Percentiles rank a stretch among this genome's conserved stretches.
phyloP scores from a whole-genome alignment of 1,284 basidiomycete genomes.

The Lignosus rhinocerotis region DNA sequence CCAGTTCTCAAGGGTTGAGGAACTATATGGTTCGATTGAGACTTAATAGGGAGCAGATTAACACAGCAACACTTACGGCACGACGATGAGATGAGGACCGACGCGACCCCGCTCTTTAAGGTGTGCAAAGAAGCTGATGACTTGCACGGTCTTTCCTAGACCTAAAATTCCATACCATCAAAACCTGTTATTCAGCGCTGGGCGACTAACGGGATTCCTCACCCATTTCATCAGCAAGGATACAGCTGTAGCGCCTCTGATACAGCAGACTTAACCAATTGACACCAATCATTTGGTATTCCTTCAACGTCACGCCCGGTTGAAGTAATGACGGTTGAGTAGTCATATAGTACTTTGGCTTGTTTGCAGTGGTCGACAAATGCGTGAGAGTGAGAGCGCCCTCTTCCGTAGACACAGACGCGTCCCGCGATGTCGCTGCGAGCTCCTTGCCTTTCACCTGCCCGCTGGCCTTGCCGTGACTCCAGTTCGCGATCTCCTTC shows the following conservation, averaged over 20 bases:
- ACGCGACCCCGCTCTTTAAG: conserved; percentile 76
- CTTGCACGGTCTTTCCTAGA: conserved; percentile 97
- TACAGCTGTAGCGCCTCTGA: conserved; percentile 82
- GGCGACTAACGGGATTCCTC: conserved; percentile 31
- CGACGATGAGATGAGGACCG: conserved; percentile 93
- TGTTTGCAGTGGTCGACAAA: conserved; percentile 40
- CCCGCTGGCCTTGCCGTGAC: conserved; percentile 41
- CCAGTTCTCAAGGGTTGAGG: conserved; percentile 99
- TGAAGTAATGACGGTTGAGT: conserved; percentile 76
- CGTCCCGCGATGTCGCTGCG: conserved; percentile 28
- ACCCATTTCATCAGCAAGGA: conserved; percentile 99
- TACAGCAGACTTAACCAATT: conserved; percentile 96
- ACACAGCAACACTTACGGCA: conserved; percentile 67
- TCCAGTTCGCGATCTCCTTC: conserved; percentile 80
- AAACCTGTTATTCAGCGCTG: neutral
- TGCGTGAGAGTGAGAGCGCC: conserved; percentile 62
- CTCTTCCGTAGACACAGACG: conserved; percentile 42
- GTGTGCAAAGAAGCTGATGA: conserved; percentile 94
- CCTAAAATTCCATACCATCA: conserved; percentile 39
- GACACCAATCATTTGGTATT: conserved; percentile 96
- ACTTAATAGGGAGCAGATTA: neutral
- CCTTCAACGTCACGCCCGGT: conserved; percentile 81
- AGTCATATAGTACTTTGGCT: conserved; percentile 66
- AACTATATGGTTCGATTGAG: conserved; percentile 45
- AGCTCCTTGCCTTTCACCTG: conserved; percentile 45